Percentiles rank a stretch among this genome's conserved stretches.
These are phyloP conservation scores for Peltaster fructicola DNA, from an alignment of 2,329 filamentous ascomycete species.

Conservation along the genomic window DNA sequence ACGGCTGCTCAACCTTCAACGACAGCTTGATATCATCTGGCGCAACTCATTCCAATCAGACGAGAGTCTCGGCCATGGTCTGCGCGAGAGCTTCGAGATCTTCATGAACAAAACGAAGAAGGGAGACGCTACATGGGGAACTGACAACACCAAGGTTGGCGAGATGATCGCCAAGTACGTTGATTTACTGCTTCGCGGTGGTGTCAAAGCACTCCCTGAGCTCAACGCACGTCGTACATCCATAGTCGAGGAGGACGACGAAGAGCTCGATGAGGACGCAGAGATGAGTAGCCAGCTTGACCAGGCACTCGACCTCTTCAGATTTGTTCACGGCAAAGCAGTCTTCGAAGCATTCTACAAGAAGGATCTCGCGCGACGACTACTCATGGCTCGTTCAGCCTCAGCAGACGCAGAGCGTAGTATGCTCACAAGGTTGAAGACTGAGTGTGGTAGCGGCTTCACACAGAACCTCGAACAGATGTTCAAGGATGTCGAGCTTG, in stretches of 20 bases:
- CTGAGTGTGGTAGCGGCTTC: constrained; percentile 84
- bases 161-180: constrained; percentile 99
- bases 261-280: constrained; percentile 70
- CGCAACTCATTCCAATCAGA: constrained; percentile 60
- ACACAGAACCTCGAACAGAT: constrained; percentile 97
- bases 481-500: constrained; percentile 96
- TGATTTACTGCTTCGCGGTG: constrained; percentile 72
- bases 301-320: constrained; percentile 81
- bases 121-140: constrained; percentile 52
- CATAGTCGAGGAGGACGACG: constrained; percentile 27
- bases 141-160: constrained; percentile 80
- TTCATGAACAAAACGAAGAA: constrained; percentile 85
- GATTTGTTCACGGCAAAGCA: constrained; percentile 92
- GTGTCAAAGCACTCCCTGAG: constrained; percentile 64
- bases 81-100: constrained; percentile 69
- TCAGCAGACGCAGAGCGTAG: constrained; percentile 89
- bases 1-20: constrained; percentile 63
- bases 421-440: constrained; percentile 83
- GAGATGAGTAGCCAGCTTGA: constrained; percentile 87
- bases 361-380: constrained; percentile 74
- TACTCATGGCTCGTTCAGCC: constrained; percentile 83
- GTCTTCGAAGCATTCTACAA: constrained; percentile 99
- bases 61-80: constrained; percentile 55
- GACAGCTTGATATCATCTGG: constrained; percentile 59
- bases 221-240: constrained; percentile 35